Evolutionary conservation across 2,329 filamentous ascomycete genomes (phyloP).

Genomic region (Paraphaeosphaeria sporulosa): DNA sequence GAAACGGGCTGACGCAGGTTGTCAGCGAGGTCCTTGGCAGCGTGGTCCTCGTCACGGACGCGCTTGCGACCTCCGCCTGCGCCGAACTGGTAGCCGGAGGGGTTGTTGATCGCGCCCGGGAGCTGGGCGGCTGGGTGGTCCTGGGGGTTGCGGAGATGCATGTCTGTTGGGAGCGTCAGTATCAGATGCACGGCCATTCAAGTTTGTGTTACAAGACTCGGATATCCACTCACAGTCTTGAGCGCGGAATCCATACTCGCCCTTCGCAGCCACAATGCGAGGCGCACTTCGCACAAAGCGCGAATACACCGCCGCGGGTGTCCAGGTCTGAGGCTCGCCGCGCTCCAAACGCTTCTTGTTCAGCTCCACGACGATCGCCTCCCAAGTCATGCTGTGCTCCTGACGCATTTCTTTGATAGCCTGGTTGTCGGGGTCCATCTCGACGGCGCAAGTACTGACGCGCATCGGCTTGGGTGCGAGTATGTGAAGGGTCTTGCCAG

Average conservation of each 20-base stretch:
- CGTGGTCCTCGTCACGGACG: constrained; percentile 28
- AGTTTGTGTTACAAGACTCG: neutral
- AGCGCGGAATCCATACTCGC: constrained; percentile 42
- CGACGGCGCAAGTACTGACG: constrained; percentile 3
- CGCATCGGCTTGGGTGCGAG: constrained; percentile 16
- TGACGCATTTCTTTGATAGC: constrained; percentile 43
- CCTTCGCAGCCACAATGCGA: constrained; percentile 30
- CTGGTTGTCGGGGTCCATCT: constrained; percentile 42
- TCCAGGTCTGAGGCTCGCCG: constrained; percentile 30
- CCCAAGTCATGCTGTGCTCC: constrained; percentile 34
- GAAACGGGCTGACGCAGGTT: constrained; percentile 28
- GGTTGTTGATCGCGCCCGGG: neutral
- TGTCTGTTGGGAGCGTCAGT: constrained; percentile 15
- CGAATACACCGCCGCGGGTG: constrained; percentile 43
- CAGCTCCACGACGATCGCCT: constrained; percentile 35
- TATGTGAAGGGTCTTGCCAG: constrained; percentile 20
- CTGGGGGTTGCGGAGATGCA: constrained; percentile 36
- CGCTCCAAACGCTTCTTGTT: constrained; percentile 30
- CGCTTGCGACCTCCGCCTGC: constrained; percentile 25
- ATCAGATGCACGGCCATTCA: neutral
- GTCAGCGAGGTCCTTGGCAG: constrained; percentile 30
- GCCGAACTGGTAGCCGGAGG: constrained; percentile 21
- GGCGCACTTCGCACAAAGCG: constrained; percentile 45
- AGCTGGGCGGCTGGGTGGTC: constrained; percentile 8
- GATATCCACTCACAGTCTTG: constrained; percentile 34